These are phyloP conservation scores for Cyamopsis tetragonoloba DNA, from an alignment of 306 rosid genomes.

Conservation along the genomic window DNA sequence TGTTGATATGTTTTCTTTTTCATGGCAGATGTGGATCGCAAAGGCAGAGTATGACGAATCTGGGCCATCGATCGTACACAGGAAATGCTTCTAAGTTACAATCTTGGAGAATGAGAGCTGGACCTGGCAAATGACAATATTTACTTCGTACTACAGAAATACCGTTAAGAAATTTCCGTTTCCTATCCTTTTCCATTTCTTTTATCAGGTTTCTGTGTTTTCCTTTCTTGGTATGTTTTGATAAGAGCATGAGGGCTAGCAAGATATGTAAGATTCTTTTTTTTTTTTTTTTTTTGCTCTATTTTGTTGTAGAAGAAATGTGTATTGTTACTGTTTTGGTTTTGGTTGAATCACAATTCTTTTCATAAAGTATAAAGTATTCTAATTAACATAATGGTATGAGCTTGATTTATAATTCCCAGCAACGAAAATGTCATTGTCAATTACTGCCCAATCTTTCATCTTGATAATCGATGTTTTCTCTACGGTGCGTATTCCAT, in stretches of 20 bases:
- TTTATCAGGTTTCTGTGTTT: slow-evolving; percentile 51
- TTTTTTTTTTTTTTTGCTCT: neutral
- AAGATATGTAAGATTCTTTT: slow-evolving; percentile 49
- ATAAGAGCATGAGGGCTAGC: slow-evolving; percentile 69
- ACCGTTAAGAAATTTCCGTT: slow-evolving; percentile 53
- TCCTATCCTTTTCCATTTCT: slow-evolving; percentile 39
- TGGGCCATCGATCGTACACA: slow-evolving; percentile 96
- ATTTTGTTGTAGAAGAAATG: slow-evolving; percentile 46
- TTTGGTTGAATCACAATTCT: slow-evolving; percentile 58
- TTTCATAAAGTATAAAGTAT: slow-evolving; percentile 24
- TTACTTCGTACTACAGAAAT: slow-evolving; percentile 48
- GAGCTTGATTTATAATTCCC: slow-evolving; percentile 18
- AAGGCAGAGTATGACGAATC: slow-evolving; percentile 95
- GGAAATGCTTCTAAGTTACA: slow-evolving; percentile 94
- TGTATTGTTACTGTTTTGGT: slow-evolving; percentile 57
- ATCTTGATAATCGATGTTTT: neutral
- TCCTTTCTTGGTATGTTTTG: slow-evolving; percentile 52
- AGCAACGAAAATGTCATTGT: neutral
- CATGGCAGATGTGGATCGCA: slow-evolving; percentile 91
- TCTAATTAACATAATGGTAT: slow-evolving; percentile 1
- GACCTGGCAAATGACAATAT: slow-evolving; percentile 41
- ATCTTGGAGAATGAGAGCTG: slow-evolving; percentile 38
- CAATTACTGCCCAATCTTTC: neutral
- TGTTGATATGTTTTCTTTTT: slow-evolving; percentile 14
- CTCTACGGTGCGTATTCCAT: neutral